Conservation (phyloP, 2,329 filamentous ascomycete species). For the Colletotrichum gloeosporioides region DNA sequence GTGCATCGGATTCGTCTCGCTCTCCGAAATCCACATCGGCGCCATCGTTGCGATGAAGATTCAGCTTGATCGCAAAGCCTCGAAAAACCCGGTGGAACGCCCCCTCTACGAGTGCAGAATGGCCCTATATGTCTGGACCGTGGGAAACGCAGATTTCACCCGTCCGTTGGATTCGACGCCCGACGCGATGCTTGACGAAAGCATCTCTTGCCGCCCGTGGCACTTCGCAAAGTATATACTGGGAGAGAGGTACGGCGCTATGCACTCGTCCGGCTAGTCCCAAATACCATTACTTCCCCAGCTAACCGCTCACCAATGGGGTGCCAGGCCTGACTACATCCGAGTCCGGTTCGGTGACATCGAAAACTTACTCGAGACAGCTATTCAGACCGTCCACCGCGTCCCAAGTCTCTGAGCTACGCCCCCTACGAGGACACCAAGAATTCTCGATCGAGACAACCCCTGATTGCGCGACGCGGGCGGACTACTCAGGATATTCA, state of each 20-base stretch:
- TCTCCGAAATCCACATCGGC: neutral
- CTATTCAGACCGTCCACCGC: neutral
- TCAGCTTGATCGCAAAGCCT: neutral
- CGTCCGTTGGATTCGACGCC: neutral
- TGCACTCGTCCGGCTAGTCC: neutral
- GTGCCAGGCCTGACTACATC: neutral
- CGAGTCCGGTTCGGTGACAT: neutral
- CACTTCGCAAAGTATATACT: neutral
- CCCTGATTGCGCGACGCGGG: neutral
- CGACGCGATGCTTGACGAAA: neutral
- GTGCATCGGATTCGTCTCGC: neutral
- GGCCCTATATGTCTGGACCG: neutral
- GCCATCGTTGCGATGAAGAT: neutral
- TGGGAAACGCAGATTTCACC: neutral
- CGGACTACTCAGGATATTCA: neutral
- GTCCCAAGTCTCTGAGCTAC: neutral
- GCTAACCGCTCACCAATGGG: neutral
- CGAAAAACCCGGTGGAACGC: neutral
- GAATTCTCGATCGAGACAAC: neutral
- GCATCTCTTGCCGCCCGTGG: neutral
- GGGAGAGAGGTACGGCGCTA: neutral
- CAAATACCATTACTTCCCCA: neutral
- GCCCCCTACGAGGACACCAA: neutral
- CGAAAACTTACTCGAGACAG: neutral
- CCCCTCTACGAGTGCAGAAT: neutral